phyloP scores from a whole-genome alignment of 75 land plant genomes.

The Cunninghamia lanceolata region DNA sequence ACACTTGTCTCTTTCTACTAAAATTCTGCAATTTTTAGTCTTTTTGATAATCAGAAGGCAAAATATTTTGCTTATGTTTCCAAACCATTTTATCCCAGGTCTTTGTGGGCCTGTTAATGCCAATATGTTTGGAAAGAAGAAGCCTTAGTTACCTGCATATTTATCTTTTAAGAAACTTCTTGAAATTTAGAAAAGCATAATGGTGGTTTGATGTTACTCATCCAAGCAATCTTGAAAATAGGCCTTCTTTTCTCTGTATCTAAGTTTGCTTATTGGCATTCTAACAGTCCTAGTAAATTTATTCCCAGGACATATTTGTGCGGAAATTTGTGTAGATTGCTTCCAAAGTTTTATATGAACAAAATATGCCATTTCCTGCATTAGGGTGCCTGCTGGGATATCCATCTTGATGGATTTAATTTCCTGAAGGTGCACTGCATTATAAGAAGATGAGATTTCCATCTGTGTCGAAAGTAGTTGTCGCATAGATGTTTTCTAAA shows the following conservation, averaged over 20 bases:
- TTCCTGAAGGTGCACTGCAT: background rate
- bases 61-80: background rate
- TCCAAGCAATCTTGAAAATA: background rate
- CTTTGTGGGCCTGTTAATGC: background rate
- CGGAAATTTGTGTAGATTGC: background rate
- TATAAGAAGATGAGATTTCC: background rate
- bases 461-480: background rate
- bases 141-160: background rate
- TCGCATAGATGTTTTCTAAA: background rate
- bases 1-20: background rate
- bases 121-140: background rate
- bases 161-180: background rate
- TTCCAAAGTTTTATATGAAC: background rate
- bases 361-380: background rate
- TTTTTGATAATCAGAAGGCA: background rate
- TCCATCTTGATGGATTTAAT: background rate
- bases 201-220: background rate
- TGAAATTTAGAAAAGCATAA: background rate
- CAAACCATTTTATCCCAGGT: background rate
- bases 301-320: background rate
- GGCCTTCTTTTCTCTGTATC: background rate
- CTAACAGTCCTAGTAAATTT: background rate
- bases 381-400: background rate
- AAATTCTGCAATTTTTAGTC: background rate
- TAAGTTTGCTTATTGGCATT: background rate